Conservation (phyloP, 768 basidiomycete species). For the Serendipita sp. region DNA sequence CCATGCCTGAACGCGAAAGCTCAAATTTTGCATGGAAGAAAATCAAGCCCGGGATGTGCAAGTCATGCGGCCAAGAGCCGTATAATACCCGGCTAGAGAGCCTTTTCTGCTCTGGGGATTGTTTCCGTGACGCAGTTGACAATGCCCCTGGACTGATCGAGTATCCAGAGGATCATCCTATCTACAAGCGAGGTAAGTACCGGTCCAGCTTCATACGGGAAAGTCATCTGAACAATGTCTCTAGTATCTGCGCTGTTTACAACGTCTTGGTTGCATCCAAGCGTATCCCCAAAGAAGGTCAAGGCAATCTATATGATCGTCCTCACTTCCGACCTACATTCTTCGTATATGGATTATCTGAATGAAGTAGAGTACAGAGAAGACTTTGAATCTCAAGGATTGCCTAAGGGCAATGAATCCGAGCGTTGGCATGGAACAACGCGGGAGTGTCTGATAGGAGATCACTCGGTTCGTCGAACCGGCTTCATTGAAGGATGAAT, state of each 20-base stretch:
- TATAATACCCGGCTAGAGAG: neutral
- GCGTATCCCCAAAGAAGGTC: constrained; percentile 39
- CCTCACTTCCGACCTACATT: constrained; percentile 29
- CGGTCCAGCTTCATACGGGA: neutral
- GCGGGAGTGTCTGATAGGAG: constrained; percentile 43
- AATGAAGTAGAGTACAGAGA: constrained; percentile 40
- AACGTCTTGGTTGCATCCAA: constrained; percentile 46
- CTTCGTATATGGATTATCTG: constrained; percentile 47
- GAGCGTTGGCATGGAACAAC: constrained; percentile 62
- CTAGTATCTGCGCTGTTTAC: constrained; percentile 38
- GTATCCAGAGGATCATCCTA: constrained; percentile 40
- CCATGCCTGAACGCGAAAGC: neutral
- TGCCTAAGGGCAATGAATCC: constrained; percentile 52
- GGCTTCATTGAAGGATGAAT: neutral
- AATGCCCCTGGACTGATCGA: constrained; percentile 43
- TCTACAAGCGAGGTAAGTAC: constrained; percentile 45
- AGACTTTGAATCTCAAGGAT: constrained; percentile 36
- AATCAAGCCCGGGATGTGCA: neutral
- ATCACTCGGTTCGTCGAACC: constrained; percentile 23
- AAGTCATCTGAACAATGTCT: neutral
- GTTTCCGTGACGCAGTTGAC: constrained; percentile 30
- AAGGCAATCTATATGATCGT: constrained; percentile 49
- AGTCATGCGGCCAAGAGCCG: neutral
- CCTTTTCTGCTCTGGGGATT: neutral
- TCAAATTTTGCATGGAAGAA: neutral